Percentiles rank a stretch among this genome's conserved stretches.
Evolutionary conservation across 495 filamentous ascomycete species (phyloP).

Genomic region (Penicillium cataractarum): DNA sequence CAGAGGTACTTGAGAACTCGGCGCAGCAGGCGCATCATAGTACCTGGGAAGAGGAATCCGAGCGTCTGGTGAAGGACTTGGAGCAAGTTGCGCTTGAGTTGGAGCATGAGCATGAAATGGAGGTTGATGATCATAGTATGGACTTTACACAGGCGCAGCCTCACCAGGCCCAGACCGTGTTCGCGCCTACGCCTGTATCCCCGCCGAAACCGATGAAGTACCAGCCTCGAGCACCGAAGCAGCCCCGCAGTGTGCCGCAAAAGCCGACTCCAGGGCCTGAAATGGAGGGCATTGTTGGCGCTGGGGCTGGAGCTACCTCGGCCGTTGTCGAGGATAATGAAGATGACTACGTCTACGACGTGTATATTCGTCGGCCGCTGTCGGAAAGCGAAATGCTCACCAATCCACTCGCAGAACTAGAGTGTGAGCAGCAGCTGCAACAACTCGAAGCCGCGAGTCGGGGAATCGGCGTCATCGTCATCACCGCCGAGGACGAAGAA

Average conservation of each 20-base stretch:
- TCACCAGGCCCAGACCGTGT: background rate
- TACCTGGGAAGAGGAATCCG: conserved; percentile 49
- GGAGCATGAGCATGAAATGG: conserved; percentile 28
- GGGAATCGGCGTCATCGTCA: conserved; percentile 61
- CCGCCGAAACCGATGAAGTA: conserved; percentile 42
- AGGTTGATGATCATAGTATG: conserved; percentile 10
- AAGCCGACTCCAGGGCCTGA: conserved; percentile 6
- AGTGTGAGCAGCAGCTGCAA: conserved; percentile 37
- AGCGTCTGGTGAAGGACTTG: conserved; percentile 48
- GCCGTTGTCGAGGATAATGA: conserved; percentile 45
- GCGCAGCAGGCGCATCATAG: conserved; percentile 36
- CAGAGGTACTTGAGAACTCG: conserved; percentile 38
- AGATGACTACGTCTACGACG: conserved; percentile 66
- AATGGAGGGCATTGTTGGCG: conserved; percentile 14
- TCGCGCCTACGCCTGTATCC: conserved; percentile 1
- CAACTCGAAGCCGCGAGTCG: conserved; percentile 35
- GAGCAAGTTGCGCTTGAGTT: conserved; percentile 53
- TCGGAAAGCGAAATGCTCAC: conserved; percentile 32
- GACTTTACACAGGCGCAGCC: background rate
- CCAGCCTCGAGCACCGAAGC: conserved; percentile 41
- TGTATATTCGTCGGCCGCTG: conserved; percentile 57
- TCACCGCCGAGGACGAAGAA: conserved; percentile 59
- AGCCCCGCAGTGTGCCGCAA: conserved; percentile 27
- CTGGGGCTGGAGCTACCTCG: background rate
- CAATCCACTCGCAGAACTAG: conserved; percentile 38